phyloP scores from a whole-genome alignment of 225 moss, liverwort and hornwort genomes.

The Marchantia polymorpha region DNA sequence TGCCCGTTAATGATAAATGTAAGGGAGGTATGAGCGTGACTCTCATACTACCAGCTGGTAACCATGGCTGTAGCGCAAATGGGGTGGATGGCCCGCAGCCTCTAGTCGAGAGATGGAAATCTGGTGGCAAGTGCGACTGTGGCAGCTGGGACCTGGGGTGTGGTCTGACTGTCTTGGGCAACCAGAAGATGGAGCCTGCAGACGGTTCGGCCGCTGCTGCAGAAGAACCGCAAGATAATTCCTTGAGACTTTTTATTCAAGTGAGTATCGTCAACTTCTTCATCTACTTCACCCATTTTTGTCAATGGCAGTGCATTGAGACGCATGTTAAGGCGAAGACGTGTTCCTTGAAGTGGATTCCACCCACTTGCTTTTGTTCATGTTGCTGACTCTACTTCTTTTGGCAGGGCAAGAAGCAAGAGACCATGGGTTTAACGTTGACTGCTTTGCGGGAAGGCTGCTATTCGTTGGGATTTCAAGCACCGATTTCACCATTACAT shows the following conservation, averaged over 20 bases:
- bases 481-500: slow-evolving; percentile 42
- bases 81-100: slow-evolving; percentile 47
- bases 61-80: slow-evolving; percentile 41
- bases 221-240: slow-evolving; percentile 23
- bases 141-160: slow-evolving; percentile 59
- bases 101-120: slow-evolving; percentile 45
- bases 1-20: slow-evolving; percentile 21
- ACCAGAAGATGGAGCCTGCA: slow-evolving; percentile 9
- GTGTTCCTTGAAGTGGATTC: no score
- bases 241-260: slow-evolving; percentile 27
- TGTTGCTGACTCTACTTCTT: neutral
- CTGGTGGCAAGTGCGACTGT: slow-evolving; percentile 56
- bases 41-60: slow-evolving; percentile 44
- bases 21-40: slow-evolving; percentile 35
- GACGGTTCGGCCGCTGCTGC: neutral
- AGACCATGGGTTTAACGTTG: slow-evolving; percentile 28
- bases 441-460: slow-evolving; percentile 41
- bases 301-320: no score
- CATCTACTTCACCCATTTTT: no score
- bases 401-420: slow-evolving; percentile 41
- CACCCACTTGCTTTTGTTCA: neutral
- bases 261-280: slow-evolving; percentile 11
- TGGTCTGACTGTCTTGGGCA: slow-evolving; percentile 37
- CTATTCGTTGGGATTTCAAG: slow-evolving; percentile 38
- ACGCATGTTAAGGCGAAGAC: no score